Conservation (phyloP, 2,329 filamentous ascomycete genomes). For the Aspergillus sp. region DNA sequence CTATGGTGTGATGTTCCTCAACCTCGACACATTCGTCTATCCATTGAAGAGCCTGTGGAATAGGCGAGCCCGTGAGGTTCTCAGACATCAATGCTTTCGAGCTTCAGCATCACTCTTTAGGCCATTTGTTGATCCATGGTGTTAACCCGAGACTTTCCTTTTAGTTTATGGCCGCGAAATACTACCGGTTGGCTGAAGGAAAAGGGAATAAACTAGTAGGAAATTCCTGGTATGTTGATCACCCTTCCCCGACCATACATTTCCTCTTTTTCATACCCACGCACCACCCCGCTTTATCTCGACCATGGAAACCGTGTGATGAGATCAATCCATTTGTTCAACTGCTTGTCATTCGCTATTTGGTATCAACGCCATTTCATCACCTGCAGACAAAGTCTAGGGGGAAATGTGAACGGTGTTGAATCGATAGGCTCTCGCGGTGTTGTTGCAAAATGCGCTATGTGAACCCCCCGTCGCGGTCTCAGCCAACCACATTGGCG, state of each 20-base stretch:
- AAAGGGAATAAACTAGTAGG: constrained; percentile 86
- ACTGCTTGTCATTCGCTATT: too few species aligned
- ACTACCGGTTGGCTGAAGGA: constrained; percentile 85
- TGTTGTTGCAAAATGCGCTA: constrained; percentile 10
- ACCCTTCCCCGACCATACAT: background rate
- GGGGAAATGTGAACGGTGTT: too few species aligned
- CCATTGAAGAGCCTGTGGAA: background rate
- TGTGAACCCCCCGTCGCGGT: constrained; percentile 1
- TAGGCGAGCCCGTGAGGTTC: background rate
- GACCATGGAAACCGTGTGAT: too few species aligned
- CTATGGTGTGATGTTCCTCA: too few species aligned
- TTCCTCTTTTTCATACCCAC: background rate
- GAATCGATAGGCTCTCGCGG: constrained; percentile 1
- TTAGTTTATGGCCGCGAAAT: constrained; percentile 65
- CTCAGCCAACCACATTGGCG: constrained; percentile 13
- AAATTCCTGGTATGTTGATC: constrained; percentile 78
- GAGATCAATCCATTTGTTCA: too few species aligned
- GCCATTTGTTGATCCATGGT: constrained; percentile 7
- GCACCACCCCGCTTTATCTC: too few species aligned
- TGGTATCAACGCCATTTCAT: too few species aligned
- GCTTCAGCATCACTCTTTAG: constrained; percentile 16
- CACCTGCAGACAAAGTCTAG: too few species aligned
- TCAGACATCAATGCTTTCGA: constrained; percentile 30
- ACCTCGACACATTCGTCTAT: too few species aligned
- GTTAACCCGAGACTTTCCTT: constrained; percentile 6